Conservation (phyloP, 495 filamentous ascomycete species). For the Penicillium lividum region DNA sequence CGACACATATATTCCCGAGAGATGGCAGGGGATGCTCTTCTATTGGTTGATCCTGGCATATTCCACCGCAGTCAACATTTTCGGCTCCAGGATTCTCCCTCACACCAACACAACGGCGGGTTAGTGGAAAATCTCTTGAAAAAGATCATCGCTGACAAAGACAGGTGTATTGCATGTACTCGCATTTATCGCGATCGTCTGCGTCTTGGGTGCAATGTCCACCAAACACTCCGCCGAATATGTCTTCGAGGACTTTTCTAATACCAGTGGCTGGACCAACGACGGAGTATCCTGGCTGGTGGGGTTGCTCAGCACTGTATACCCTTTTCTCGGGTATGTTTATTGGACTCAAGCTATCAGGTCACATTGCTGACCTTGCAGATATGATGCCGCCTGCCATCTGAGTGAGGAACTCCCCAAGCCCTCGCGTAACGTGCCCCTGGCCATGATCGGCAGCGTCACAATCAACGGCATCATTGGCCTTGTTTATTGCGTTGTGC, state of each 20-base stretch:
- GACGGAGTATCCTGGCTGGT: constrained; percentile 29
- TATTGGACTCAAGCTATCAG: background rate
- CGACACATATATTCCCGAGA: constrained; percentile 20
- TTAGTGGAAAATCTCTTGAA: background rate
- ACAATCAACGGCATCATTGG: constrained; percentile 44
- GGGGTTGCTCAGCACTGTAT: constrained; percentile 26
- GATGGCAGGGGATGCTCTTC: constrained; percentile 30
- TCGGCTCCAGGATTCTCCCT: constrained; percentile 26
- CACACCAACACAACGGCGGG: constrained; percentile 26
- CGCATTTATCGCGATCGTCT: constrained; percentile 21
- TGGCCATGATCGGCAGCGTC: constrained; percentile 45
- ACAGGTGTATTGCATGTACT: constrained; percentile 24
- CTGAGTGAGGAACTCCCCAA: constrained; percentile 36
- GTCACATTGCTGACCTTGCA: background rate
- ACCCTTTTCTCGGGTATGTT: constrained; percentile 25
- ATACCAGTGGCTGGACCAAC: constrained; percentile 26
- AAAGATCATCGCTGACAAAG: background rate
- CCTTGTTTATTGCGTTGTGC: constrained; percentile 42
- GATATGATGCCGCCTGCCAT: constrained; percentile 34
- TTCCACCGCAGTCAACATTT: constrained; percentile 22
- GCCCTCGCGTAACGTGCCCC: constrained; percentile 37
- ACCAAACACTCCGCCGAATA: constrained; percentile 21
- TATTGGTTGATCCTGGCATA: constrained; percentile 26
- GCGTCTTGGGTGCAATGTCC: constrained; percentile 23
- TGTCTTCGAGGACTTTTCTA: constrained; percentile 25